Evolutionary conservation across 306 rosid species (phyloP).

Genomic region (Coriaria nepalensis): DNA sequence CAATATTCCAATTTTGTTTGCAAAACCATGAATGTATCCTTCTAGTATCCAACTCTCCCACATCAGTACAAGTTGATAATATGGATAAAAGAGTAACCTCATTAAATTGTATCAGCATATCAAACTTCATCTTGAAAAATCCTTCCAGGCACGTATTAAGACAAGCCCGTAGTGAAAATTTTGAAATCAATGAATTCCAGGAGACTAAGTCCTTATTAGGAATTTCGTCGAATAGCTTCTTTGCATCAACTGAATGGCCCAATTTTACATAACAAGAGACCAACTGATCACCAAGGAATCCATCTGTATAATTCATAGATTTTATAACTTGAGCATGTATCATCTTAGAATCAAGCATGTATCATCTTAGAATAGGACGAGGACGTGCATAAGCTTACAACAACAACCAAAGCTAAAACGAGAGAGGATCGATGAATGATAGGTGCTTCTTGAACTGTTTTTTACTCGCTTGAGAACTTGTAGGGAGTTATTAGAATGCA

Average conservation of each 20-base stretch:
- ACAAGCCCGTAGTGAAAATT: conserved; percentile 33
- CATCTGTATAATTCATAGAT: conserved; percentile 42
- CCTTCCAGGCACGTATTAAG: conserved; percentile 29
- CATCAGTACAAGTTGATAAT: conserved; percentile 38
- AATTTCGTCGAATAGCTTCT: conserved; percentile 50
- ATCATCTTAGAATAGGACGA: conserved; percentile 27
- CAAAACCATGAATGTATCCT: conserved; percentile 47
- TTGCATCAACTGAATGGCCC: conserved; percentile 42
- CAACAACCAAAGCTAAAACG: conserved; percentile 29
- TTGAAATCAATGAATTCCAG: conserved; percentile 65
- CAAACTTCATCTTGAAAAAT: conserved; percentile 33
- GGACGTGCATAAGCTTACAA: conserved; percentile 35
- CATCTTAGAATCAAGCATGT: no score
- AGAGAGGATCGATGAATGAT: conserved; percentile 11
- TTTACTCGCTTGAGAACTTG: conserved; percentile 15
- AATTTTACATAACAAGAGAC: conserved; percentile 28
- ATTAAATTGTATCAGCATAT: conserved; percentile 23
- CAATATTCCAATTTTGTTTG: conserved; percentile 36
- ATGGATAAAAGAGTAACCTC: conserved; percentile 45
- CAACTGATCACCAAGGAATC: conserved; percentile 67
- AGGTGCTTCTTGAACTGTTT: conserved; percentile 4
- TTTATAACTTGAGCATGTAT: conserved; percentile 57
- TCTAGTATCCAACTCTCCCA: conserved; percentile 28
- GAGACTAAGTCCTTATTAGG: conserved; percentile 46
- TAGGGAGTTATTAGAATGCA: conserved; percentile 2